Conservation (phyloP, 2,329 filamentous ascomycete species). For the Hirsutella minnesotensis region DNA sequence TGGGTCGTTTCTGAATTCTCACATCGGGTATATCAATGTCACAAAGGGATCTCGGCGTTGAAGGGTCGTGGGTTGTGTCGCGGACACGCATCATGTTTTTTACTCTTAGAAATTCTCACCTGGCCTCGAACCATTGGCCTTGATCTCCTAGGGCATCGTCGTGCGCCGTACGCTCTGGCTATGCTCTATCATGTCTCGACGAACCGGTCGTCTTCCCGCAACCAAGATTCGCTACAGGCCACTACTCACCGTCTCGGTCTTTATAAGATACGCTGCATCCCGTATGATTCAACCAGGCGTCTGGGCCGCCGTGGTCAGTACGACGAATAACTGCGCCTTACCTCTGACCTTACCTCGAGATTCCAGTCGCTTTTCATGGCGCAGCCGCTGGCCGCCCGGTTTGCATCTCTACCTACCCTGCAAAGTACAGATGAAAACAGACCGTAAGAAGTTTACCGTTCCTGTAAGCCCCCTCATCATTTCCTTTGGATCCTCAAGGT, state of each 20-base stretch:
- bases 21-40: background rate
- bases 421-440: slow-evolving; percentile 4
- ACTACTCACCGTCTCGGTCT: background rate
- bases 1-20: background rate
- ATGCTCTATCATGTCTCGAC: background rate
- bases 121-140: too few species aligned
- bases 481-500: background rate
- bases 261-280: background rate
- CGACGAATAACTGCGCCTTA: slow-evolving; percentile 30
- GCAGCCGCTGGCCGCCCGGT: slow-evolving; percentile 1
- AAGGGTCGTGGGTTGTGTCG: slow-evolving; percentile 15
- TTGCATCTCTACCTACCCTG: slow-evolving; percentile 6
- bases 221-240: background rate
- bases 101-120: slow-evolving; percentile 1
- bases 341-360: slow-evolving; percentile 43
- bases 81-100: slow-evolving; percentile 17
- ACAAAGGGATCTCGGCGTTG: slow-evolving; percentile 22
- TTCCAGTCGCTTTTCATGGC: slow-evolving; percentile 4
- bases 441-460: slow-evolving; percentile 1
- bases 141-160: too few species aligned
- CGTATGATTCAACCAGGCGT: background rate
- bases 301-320: slow-evolving; percentile 16
- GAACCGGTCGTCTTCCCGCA: background rate
- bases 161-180: background rate
- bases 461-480: background rate